Conservation (phyloP, 345 rosid species). For the Fremontodendron californicum region DNA sequence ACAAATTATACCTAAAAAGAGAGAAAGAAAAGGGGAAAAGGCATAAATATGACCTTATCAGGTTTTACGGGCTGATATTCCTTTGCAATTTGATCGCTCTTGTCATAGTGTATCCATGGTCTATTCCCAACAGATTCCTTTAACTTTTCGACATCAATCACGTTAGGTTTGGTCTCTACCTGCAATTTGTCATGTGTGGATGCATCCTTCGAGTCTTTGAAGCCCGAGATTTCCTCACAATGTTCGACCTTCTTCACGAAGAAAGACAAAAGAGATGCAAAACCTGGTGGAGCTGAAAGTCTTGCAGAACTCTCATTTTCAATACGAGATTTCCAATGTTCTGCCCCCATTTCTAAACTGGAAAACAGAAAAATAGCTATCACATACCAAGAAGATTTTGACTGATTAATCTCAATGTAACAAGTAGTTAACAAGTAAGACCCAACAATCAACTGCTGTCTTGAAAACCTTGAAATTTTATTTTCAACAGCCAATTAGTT, state of each 20-base stretch:
- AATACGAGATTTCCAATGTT: background rate
- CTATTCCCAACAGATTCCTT: conserved; percentile 24
- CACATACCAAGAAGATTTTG: background rate
- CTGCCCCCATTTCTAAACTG: conserved; percentile 23
- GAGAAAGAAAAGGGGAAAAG: background rate
- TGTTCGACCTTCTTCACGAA: conserved; percentile 31
- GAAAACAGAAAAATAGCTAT: background rate
- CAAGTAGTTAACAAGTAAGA: background rate
- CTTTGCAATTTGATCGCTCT: conserved; percentile 17
- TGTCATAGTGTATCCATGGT: conserved; percentile 36
- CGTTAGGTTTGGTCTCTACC: background rate
- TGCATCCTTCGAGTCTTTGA: background rate
- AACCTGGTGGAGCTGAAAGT: conserved; percentile 35
- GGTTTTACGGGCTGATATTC: conserved; percentile 17
- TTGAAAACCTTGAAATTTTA: background rate
- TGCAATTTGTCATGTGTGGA: conserved; percentile 5
- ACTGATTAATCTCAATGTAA: background rate
- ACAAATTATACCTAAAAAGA: background rate
- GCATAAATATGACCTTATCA: conserved; percentile 20
- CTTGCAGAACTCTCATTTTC: conserved; percentile 2
- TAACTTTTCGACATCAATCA: conserved; percentile 14
- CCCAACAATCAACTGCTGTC: background rate
- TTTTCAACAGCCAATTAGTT: background rate
- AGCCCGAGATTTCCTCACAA: conserved; percentile 13
- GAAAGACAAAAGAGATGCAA: conserved; percentile 43